Conservation (phyloP, 805 yeast genomes). For the Kodamaea neixiangensis region DNA sequence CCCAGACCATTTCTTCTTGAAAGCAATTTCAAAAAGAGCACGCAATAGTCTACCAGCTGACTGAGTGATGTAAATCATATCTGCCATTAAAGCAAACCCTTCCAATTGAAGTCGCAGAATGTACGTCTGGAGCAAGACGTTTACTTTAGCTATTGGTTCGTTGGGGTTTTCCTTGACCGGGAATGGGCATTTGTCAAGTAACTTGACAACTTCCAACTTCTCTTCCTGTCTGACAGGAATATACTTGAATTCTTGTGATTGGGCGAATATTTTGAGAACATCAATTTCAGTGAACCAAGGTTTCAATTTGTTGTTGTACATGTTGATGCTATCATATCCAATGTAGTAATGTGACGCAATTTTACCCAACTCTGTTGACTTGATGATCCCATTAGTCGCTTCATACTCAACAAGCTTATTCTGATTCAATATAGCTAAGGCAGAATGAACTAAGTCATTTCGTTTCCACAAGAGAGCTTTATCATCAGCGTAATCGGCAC, state of each 20-base stretch:
- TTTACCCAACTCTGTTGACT: conserved; percentile 66
- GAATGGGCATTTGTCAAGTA: conserved; percentile 76
- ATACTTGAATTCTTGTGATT: conserved; percentile 81
- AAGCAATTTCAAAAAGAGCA: conserved; percentile 78
- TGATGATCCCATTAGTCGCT: conserved; percentile 38
- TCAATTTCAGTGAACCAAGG: conserved; percentile 73
- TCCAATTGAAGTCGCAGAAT: conserved; percentile 76
- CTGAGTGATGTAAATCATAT: conserved; percentile 90
- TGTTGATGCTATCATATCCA: conserved; percentile 67
- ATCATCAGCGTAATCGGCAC: conserved; percentile 53
- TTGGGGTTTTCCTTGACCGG: conserved; percentile 75
- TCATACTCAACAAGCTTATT: conserved; percentile 65
- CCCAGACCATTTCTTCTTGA: conserved; percentile 70
- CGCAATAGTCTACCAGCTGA: conserved; percentile 87
- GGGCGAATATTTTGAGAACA: conserved; percentile 71
- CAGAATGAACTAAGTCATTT: conserved; percentile 73
- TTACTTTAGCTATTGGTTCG: conserved; percentile 77
- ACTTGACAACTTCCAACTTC: conserved; percentile 64
- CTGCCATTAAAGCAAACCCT: conserved; percentile 90
- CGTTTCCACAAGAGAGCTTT: conserved; percentile 52
- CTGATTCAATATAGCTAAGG: conserved; percentile 58
- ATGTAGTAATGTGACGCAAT: conserved; percentile 89
- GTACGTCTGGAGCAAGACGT: conserved; percentile 78
- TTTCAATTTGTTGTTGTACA: conserved; percentile 61
- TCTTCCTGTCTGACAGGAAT: conserved; percentile 89